phyloP scores from a whole-genome alignment of 2,329 filamentous ascomycete genomes.

The Rachicladosporium sp. region DNA sequence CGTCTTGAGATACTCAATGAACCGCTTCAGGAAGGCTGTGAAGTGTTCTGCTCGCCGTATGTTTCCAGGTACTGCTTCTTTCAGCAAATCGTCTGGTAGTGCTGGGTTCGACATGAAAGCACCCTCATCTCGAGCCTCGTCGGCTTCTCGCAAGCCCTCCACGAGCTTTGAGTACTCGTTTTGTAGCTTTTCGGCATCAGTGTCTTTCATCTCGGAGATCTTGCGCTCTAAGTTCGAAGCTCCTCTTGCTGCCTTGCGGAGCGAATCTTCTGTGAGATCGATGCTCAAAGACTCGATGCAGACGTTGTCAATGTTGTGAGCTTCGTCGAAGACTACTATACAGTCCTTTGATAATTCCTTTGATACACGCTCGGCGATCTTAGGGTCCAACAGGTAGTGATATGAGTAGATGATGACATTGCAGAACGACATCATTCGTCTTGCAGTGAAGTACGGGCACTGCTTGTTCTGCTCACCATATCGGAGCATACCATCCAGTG shows the following conservation, averaged over 20 bases:
- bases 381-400: slow-evolving; percentile 93
- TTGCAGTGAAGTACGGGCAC: slow-evolving; percentile 91
- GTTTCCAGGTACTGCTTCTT: slow-evolving; percentile 92
- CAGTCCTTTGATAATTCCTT: slow-evolving; percentile 95
- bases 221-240: slow-evolving; percentile 83
- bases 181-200: slow-evolving; percentile 85
- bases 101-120: slow-evolving; percentile 96
- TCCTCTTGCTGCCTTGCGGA: slow-evolving; percentile 80
- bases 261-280: slow-evolving; percentile 87
- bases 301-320: slow-evolving; percentile 98
- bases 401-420: slow-evolving; percentile 99
- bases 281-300: slow-evolving; percentile 97
- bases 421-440: slow-evolving; percentile 98
- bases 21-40: slow-evolving; percentile 83
- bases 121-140: slow-evolving; percentile 83
- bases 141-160: slow-evolving; percentile 75
- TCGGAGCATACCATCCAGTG: slow-evolving; percentile 71
- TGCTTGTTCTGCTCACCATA: slow-evolving; percentile 95
- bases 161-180: slow-evolving; percentile 93
- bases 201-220: slow-evolving; percentile 90
- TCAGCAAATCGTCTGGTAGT: slow-evolving; percentile 82
- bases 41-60: slow-evolving; percentile 95
- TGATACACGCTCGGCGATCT: slow-evolving; percentile 91
- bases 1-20: slow-evolving; percentile 91
- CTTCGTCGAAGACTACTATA: slow-evolving; percentile 97